Base-by-base conservation (phyloP, 257 asterid genomes). In the Solanum chilense region DNA sequence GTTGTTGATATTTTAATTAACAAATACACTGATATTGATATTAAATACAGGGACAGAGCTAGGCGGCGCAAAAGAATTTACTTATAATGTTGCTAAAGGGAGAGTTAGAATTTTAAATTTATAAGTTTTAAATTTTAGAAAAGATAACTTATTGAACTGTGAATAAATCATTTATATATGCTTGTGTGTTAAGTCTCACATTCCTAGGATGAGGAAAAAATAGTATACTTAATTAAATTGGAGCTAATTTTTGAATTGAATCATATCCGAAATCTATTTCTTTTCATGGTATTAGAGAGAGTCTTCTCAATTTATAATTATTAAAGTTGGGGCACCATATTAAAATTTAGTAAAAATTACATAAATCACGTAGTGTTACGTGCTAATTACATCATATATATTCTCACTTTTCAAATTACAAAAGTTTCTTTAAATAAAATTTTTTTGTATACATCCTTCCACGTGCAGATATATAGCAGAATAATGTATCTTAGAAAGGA, bases 21-120 rank as follows among this genome's bases (percentile, higher is more conserved):
- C 9, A 73, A 35, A 18, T 73, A 20, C 27, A 73, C 80, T 37
- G 23, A 21, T 74, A 11, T 20, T 37, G 23, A 21, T 74, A 11
- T 20, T 75, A 39, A 11, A 75, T 23, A 25, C 27, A 39, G 31
- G 27, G 45, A 20, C 1, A 23, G 49, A 74, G 47, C 15, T 74
- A 74, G 5, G 12, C 7, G 1, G 11, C 11, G 10, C 49, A 5
- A 73, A 39, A 3, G 11, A 12, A 14, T 75, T 39, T 3, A 39
- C 20, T 37, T 74, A 2, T 3, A 5, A 25, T 21, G 29, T 37
- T 6, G 7, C 1, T 3, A 0, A 2, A 13, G 11, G 6, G 6
- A 9, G n/a, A 15, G 3, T 0, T 31, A 69, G 6, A 15, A 69
- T 69, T 69, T 69, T 29, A 23, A 68, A 1, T 68, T 29, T 29